Percentiles rank a stretch among this genome's conserved stretches.
Evolutionary conservation across 2,329 filamentous ascomycete species (phyloP).

Genomic region (Colletotrichum tropicicola): DNA sequence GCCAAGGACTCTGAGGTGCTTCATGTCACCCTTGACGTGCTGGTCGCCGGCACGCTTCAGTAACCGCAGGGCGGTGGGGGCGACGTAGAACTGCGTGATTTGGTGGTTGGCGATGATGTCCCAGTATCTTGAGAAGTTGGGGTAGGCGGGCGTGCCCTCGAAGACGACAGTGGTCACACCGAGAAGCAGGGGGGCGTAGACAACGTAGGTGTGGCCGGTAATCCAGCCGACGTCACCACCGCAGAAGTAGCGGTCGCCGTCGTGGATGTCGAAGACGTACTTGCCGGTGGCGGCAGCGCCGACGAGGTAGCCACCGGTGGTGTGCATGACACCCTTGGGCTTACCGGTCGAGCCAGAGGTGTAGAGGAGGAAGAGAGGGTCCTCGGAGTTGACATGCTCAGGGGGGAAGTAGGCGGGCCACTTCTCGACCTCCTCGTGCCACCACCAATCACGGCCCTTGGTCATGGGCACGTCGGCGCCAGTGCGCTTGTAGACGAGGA

Average conservation of each 20-base stretch:
- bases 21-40: constrained; percentile 90
- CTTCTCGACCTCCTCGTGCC: constrained; percentile 98
- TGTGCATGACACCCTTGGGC: constrained; percentile 99
- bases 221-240: constrained; percentile 99
- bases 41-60: constrained; percentile 96
- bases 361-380: constrained; percentile 97
- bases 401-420: constrained; percentile 93
- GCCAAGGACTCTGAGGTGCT: constrained; percentile 86
- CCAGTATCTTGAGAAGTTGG: constrained; percentile 98
- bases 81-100: constrained; percentile 98
- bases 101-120: constrained; percentile 95
- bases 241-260: constrained; percentile 94
- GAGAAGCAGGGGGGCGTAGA: constrained; percentile 92
- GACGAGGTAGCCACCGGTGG: constrained; percentile 92
- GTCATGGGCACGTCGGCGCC: constrained; percentile 94
- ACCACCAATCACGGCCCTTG: constrained; percentile 90
- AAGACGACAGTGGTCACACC: constrained; percentile 97
- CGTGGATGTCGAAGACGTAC: constrained; percentile 98
- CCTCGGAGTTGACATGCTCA: constrained; percentile 90
- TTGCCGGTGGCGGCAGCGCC: constrained; percentile 95
- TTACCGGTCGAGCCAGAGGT: constrained; percentile 98
- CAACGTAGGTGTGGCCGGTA: constrained; percentile 97
- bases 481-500: constrained; percentile 94
- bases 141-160: constrained; percentile 96
- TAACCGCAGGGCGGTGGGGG: constrained; percentile 90